Evolutionary conservation across 805 yeast genomes (phyloP).

Genomic region (Cyberlindnera mississippiensis): DNA sequence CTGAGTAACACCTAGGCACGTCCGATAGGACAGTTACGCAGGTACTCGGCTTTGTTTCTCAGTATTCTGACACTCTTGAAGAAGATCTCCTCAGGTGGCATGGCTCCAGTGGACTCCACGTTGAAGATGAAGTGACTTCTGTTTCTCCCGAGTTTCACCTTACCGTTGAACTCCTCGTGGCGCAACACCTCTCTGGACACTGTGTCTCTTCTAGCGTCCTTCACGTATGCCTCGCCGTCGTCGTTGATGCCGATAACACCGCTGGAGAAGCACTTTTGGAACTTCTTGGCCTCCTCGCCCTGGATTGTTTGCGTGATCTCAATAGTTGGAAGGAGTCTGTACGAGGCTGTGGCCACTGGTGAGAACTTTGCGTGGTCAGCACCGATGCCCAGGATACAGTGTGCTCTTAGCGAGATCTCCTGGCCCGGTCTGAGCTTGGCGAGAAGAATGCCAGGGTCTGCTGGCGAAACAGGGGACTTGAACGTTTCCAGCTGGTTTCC

Average conservation of each 20-base stretch:
- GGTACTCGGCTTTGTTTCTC: slow-evolving; percentile 77
- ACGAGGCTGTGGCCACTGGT: slow-evolving; percentile 95
- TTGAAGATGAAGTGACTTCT: slow-evolving; percentile 93
- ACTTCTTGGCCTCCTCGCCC: slow-evolving; percentile 72
- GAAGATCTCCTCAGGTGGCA: slow-evolving; percentile 95
- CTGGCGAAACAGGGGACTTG: slow-evolving; percentile 67
- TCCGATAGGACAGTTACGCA: slow-evolving; percentile 74
- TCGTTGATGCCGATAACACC: slow-evolving; percentile 82
- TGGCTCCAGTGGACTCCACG: slow-evolving; percentile 93
- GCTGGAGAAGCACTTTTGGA: slow-evolving; percentile 86
- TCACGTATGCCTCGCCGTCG: slow-evolving; percentile 69
- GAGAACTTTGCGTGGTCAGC: slow-evolving; percentile 96
- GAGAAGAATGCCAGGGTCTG: slow-evolving; percentile 83
- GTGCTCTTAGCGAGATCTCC: slow-evolving; percentile 86
- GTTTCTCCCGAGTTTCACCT: slow-evolving; percentile 85
- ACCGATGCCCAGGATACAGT: slow-evolving; percentile 89
- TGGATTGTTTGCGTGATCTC: slow-evolving; percentile 68
- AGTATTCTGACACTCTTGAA: slow-evolving; percentile 83
- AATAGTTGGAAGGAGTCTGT: slow-evolving; percentile 86
- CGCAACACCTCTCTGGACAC: slow-evolving; percentile 95
- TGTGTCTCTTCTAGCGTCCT: slow-evolving; percentile 91
- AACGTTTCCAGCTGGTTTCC: slow-evolving; percentile 78
- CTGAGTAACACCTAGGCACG: too few species aligned
- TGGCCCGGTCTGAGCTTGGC: slow-evolving; percentile 97
- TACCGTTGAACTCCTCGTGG: slow-evolving; percentile 85